These are phyloP conservation scores for Ilex aquifolium DNA, from an alignment of 257 asterid genomes.

Conservation along the genomic window DNA sequence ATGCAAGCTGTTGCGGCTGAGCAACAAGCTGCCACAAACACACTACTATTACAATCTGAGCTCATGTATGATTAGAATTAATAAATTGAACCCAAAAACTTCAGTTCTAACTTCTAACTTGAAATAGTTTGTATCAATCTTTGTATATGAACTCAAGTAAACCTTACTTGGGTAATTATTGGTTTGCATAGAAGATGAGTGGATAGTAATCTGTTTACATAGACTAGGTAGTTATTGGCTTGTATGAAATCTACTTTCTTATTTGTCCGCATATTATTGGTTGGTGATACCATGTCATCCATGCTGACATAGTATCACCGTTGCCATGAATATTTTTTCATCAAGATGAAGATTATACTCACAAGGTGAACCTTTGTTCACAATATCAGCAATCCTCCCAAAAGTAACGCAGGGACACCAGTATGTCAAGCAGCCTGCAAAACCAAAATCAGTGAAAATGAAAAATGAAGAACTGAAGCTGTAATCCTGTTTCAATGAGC, in stretches of 20 bases:
- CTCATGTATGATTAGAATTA: background rate
- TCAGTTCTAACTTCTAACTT: no score
- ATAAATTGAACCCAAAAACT: background rate
- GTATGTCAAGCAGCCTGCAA: background rate
- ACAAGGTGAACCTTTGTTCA: background rate
- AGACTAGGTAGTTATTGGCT: background rate
- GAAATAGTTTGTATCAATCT: no score
- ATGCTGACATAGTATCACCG: background rate
- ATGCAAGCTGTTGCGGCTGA: constrained; percentile 24
- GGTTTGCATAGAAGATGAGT: background rate
- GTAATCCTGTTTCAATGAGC: no score
- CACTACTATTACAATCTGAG: background rate
- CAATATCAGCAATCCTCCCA: background rate
- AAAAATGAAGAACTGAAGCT: no score
- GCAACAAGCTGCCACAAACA: background rate
- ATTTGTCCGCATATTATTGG: no score
- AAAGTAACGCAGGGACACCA: background rate
- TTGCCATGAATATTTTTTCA: background rate
- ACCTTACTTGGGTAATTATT: no score
- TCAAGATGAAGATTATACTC: background rate
- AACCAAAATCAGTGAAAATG: background rate
- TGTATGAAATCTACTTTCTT: no score
- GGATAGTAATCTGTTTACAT: background rate
- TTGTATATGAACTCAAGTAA: background rate
- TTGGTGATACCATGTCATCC: background rate